Percentiles rank a stretch among this genome's conserved stretches.
Evolutionary conservation across 2,329 filamentous ascomycete species (phyloP).

Genomic region (Ascochyta pisi): DNA sequence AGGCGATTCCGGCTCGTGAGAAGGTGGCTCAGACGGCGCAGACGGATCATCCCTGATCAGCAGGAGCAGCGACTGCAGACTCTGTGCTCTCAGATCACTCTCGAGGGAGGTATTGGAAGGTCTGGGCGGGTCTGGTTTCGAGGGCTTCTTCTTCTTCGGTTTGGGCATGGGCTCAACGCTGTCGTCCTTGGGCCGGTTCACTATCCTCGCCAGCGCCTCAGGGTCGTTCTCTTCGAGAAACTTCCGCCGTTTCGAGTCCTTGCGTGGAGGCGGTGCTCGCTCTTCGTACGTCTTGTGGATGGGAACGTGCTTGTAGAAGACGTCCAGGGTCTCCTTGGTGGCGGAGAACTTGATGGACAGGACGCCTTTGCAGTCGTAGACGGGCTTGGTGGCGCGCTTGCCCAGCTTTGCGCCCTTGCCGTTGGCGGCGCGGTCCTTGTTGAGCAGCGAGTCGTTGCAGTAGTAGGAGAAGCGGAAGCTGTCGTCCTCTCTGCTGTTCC

Average conservation of each 20-base stretch:
- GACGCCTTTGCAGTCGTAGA: constrained; percentile 58
- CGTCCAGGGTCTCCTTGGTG: constrained; percentile 50
- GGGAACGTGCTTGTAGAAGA: constrained; percentile 56
- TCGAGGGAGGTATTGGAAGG: constrained; percentile 47
- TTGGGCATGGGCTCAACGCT: constrained; percentile 27
- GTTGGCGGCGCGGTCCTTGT: constrained; percentile 58
- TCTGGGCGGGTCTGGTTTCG: constrained; percentile 31
- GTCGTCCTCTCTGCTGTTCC: constrained; percentile 56
- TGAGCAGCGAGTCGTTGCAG: constrained; percentile 59
- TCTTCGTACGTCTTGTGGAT: constrained; percentile 57
- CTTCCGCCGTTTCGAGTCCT: constrained; percentile 49
- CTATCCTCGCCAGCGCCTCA: constrained; percentile 38
- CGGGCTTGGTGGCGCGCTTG: constrained; percentile 52
- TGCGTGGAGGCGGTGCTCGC: constrained; percentile 50
- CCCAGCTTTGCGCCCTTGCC: constrained; percentile 49
- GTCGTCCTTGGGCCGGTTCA: constrained; percentile 28
- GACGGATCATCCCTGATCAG: constrained; percentile 41
- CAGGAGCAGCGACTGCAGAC: constrained; percentile 46
- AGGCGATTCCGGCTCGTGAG: constrained; percentile 25
- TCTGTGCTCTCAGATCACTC: constrained; percentile 47
- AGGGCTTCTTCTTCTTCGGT: constrained; percentile 37
- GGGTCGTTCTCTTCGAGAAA: constrained; percentile 46
- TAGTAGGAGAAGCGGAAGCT: constrained; percentile 57
- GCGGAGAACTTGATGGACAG: constrained; percentile 58
- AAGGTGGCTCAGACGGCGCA: constrained; percentile 17